phyloP scores from a whole-genome alignment of 2,329 filamentous ascomycete genomes.

The Harringtonia lauricola region DNA sequence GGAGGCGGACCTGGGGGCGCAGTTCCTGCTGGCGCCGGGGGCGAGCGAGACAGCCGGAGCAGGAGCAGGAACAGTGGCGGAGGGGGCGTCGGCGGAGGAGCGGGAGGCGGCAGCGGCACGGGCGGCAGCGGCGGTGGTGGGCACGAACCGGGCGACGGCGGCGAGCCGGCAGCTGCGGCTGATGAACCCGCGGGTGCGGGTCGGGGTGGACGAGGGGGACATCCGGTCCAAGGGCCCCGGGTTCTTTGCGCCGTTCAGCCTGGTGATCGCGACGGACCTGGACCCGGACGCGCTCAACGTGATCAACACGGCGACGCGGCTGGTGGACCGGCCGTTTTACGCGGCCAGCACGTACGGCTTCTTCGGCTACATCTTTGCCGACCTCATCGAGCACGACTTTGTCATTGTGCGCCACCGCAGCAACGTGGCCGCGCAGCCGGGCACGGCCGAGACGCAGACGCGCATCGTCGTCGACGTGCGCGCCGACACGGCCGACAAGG shows the following conservation, averaged over 20 bases:
- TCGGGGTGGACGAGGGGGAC: slow-evolving; percentile 58
- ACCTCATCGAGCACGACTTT: slow-evolving; percentile 83
- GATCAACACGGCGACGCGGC: slow-evolving; percentile 78
- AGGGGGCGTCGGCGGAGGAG: slow-evolving; percentile 64
- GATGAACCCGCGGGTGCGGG: slow-evolving; percentile 78
- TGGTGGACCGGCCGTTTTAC: slow-evolving; percentile 75
- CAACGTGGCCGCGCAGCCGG: slow-evolving; percentile 53
- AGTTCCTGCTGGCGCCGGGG: slow-evolving; percentile 60
- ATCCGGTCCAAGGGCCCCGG: slow-evolving; percentile 56
- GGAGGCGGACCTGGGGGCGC: slow-evolving; percentile 68
- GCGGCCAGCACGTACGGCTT: slow-evolving; percentile 78
- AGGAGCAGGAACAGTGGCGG: slow-evolving; percentile 24
- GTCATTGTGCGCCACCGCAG: slow-evolving; percentile 75
- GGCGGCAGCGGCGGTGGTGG: slow-evolving; percentile 54
- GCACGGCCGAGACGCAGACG: slow-evolving; percentile 59
- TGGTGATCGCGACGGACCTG: slow-evolving; percentile 84
- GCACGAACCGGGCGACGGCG: slow-evolving; percentile 75
- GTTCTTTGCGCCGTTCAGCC: slow-evolving; percentile 71
- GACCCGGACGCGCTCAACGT: slow-evolving; percentile 61
- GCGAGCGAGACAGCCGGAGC: not conserved
- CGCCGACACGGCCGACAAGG: slow-evolving; percentile 20
- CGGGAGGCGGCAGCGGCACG: slow-evolving; percentile 76
- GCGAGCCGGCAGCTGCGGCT: slow-evolving; percentile 67
- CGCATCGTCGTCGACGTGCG: slow-evolving; percentile 62
- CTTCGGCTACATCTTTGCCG: slow-evolving; percentile 91